Percentiles rank a stretch among this genome's conserved stretches.
phyloP scores from a whole-genome alignment of 441 rosid species.

The Adansonia gregorii region DNA sequence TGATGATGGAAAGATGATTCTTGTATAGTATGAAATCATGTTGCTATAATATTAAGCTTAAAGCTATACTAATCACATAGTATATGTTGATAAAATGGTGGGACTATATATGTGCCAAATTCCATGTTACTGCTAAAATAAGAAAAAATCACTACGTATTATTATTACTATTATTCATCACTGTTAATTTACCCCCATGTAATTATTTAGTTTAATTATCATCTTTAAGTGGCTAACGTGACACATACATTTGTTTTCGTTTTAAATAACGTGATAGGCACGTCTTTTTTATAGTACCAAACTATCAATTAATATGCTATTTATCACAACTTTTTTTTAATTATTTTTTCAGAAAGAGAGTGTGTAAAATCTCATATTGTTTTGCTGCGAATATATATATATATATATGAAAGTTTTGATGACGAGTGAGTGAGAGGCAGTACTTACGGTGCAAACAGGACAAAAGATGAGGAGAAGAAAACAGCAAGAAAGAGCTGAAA shows the following conservation, averaged over 20 bases:
- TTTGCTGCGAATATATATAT: not conserved
- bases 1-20: not conserved
- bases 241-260: not conserved
- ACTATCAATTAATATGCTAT: not conserved
- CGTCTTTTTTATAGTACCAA: not conserved
- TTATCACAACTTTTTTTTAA: not conserved
- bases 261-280: not conserved
- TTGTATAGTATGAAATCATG: not conserved
- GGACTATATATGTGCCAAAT: not conserved
- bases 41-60: not conserved
- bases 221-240: slow-evolving; percentile 9
- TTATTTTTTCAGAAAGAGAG: not conserved
- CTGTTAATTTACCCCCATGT: not conserved
- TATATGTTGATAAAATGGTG: not conserved
- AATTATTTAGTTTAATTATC: not conserved
- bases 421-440: not conserved
- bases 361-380: not conserved
- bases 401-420: not conserved
- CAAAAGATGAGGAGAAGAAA: not conserved
- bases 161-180: not conserved
- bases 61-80: not conserved
- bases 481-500: slow-evolving; percentile 22
- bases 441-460: not conserved
- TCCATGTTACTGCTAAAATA: not conserved
- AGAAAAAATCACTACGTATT: not conserved